These are phyloP conservation scores for Venturia asperata DNA, from an alignment of 2,329 filamentous ascomycete genomes.

Conservation along the genomic window DNA sequence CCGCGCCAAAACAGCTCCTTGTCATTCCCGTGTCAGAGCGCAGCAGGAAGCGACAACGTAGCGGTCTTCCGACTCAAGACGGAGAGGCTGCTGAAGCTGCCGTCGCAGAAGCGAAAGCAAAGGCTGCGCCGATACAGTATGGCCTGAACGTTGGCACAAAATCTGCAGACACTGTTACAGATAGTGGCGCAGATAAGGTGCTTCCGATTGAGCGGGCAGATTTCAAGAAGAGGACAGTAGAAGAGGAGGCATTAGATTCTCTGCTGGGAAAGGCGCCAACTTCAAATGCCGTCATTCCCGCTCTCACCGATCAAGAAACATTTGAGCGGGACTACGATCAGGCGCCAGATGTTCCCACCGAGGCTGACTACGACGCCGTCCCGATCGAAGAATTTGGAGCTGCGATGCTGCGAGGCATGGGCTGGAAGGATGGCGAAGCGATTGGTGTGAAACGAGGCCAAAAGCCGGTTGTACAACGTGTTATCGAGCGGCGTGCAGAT, in stretches of 20 bases:
- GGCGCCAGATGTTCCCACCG: slow-evolving; percentile 66
- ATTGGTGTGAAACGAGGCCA: slow-evolving; percentile 45
- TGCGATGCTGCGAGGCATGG: slow-evolving; percentile 85
- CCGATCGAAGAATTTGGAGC: slow-evolving; percentile 94
- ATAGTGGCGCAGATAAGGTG: slow-evolving; percentile 23
- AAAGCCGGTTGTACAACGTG: slow-evolving; percentile 48
- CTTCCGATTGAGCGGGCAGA: slow-evolving; percentile 26
- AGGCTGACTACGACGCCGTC: slow-evolving; percentile 80
- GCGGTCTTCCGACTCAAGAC: slow-evolving; percentile 43
- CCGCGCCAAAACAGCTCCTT: slow-evolving; percentile 39
- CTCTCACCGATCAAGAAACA: slow-evolving; percentile 55
- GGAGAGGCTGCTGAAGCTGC: slow-evolving; percentile 25
- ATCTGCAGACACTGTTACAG: slow-evolving; percentile 24
- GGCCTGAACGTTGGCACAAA: slow-evolving; percentile 48
- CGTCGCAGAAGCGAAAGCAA: slow-evolving; percentile 36
- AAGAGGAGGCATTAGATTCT: slow-evolving; percentile 48
- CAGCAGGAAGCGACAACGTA: slow-evolving; percentile 48
- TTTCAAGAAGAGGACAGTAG: slow-evolving; percentile 43
- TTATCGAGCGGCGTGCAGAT: slow-evolving; percentile 65
- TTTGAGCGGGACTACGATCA: slow-evolving; percentile 63
- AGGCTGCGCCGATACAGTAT: slow-evolving; percentile 37
- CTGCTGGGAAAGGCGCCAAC: slow-evolving; percentile 35
- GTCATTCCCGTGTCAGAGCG: slow-evolving; percentile 55
- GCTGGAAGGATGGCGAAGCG: slow-evolving; percentile 69
- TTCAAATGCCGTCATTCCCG: slow-evolving; percentile 35